Base-by-base conservation (phyloP, 1,284 basidiomycete species). In the Puccinia hordei region DNA sequence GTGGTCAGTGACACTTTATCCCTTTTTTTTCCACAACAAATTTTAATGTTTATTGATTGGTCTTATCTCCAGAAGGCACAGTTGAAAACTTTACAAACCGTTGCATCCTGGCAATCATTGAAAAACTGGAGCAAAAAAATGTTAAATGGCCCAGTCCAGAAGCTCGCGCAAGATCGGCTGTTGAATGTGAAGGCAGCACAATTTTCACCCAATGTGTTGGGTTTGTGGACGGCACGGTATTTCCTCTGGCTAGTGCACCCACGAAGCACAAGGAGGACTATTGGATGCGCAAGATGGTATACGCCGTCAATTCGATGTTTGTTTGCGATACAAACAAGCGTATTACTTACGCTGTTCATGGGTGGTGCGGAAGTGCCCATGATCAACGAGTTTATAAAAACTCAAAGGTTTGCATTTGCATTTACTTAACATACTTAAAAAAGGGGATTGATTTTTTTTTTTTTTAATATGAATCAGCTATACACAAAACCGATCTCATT, bases 291-390 rank as follows among this genome's bases (percentile, higher is more conserved):
- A 75, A 75, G 33, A 41, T n/a, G 15, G 27, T 57, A 33, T 75
- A 75, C 27, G 4, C 10, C 41, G 30, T 75, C 2, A 75, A 63
- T 35, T 38, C 55, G 3, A 6, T 59, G 35, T 63, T 75, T 51
- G 41, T 75, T 17, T 76, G 73, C 30, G 30, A 76, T 66, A 9
- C 27, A 15, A 13, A 69, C 2, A 30, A 19, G 19, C 17, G 49
- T 4, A 53, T 77, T 9, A 61, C 46, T 3, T 75, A 65, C n/a
- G 57, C 73, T 1, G 0, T 46, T 1, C 73, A 75, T 46, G 73
- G 73, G 0, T 75, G 73, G 73, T 65, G 73, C 49, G 73, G 73
- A 12, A 75, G 57, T 63, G 73, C 73, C 1, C 73, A 63, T 19
- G 44, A 75, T 51, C 59, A 65, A 49, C 2, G 73, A 15, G 73